Conservation (phyloP, 805 yeast genomes). For the Yamadazyma ubonensis region DNA sequence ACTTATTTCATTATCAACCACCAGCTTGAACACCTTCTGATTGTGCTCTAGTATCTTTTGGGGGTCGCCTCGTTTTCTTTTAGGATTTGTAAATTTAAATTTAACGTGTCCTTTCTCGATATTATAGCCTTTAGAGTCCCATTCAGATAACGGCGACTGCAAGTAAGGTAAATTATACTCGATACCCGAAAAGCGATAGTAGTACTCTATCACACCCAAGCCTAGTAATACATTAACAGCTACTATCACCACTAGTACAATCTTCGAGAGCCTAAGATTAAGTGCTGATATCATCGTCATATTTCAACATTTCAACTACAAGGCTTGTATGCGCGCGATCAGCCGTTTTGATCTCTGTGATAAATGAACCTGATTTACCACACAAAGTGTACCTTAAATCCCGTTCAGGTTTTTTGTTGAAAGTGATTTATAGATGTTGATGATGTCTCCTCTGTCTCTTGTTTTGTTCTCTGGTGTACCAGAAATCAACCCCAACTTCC, state of each 20-base stretch:
- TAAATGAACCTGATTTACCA: no score
- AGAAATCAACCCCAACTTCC: no score
- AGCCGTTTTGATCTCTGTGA: slow-evolving; percentile 4
- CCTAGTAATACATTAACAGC: slow-evolving; percentile 15
- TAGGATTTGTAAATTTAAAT: slow-evolving; percentile 32
- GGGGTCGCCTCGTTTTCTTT: slow-evolving; percentile 25
- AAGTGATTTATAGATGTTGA: no score
- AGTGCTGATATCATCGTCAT: slow-evolving; percentile 20
- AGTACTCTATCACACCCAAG: slow-evolving; percentile 12
- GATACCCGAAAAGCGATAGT: slow-evolving; percentile 3
- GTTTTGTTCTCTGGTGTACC: no score
- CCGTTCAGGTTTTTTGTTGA: no score
- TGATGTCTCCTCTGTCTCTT: no score
- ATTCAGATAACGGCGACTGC: no score
- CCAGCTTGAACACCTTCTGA: slow-evolving; percentile 33
- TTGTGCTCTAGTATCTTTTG: slow-evolving; percentile 39
- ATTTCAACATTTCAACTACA: not conserved
- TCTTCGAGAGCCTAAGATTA: slow-evolving; percentile 16
- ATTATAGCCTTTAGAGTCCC: slow-evolving; percentile 4
- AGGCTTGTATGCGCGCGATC: slow-evolving; percentile 1
- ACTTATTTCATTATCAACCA: slow-evolving; percentile 34
- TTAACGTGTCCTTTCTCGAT: slow-evolving; percentile 28
- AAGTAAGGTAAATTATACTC: no score
- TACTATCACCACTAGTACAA: slow-evolving; percentile 11
- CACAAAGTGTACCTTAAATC: no score